Percentiles rank a stretch among this genome's conserved stretches.
Evolutionary conservation across 108 stramenopile genomes (phyloP).

Genomic region (Skeletonema grethae): DNA sequence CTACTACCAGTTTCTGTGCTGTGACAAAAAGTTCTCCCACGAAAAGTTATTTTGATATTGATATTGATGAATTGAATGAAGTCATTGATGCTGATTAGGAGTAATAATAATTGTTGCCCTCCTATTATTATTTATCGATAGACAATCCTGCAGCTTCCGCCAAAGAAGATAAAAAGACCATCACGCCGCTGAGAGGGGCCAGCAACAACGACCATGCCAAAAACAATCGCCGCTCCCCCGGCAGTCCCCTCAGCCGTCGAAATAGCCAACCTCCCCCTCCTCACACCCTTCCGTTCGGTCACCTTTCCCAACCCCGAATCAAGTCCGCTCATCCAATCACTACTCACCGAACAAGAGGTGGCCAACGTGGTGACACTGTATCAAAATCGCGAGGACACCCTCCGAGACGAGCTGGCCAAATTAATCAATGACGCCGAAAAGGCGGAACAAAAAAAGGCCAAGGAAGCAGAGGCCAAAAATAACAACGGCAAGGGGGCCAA

Average conservation of each 20-base stretch:
- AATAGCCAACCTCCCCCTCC: slow-evolving; percentile 5
- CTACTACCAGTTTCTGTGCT: too few species aligned
- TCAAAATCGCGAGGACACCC: background rate
- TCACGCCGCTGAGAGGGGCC: too few species aligned
- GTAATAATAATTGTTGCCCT: too few species aligned
- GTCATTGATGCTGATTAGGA: too few species aligned
- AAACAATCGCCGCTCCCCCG: slow-evolving; percentile 1
- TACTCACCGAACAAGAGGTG: background rate
- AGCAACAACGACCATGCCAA: background rate
- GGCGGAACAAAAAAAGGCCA: background rate
- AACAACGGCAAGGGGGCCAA: background rate
- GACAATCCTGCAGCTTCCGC: too few species aligned
- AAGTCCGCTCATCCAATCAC: background rate
- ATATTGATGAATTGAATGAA: too few species aligned
- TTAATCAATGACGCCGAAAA: slow-evolving; percentile 1
- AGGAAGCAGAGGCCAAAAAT: background rate
- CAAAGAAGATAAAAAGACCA: too few species aligned
- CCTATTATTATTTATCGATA: too few species aligned
- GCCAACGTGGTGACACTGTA: background rate
- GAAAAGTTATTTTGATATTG: too few species aligned
- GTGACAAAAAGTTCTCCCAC: too few species aligned
- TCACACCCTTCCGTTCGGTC: background rate
- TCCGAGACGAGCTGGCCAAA: background rate
- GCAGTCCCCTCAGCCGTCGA: background rate
- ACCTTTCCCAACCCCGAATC: background rate